Conservation (phyloP, 176 grass and related monocot genomes). For the Oryza glaberrima region DNA sequence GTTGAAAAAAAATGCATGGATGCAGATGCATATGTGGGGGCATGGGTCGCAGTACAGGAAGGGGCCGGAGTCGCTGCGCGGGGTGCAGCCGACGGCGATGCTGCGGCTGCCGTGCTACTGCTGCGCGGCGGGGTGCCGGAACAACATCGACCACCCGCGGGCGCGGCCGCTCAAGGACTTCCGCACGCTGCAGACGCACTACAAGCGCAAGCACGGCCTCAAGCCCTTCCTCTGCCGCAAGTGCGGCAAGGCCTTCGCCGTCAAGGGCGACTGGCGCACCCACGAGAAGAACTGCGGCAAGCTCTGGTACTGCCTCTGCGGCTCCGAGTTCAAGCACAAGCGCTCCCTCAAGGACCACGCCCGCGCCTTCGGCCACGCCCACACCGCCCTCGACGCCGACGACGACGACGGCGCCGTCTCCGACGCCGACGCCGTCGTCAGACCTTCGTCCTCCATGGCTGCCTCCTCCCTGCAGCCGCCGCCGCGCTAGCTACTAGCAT, state of each 20-base stretch:
- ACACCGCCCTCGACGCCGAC: slow-evolving; percentile 59
- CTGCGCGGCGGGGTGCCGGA: slow-evolving; percentile 92
- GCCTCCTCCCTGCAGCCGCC: neutral
- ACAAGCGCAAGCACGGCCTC: slow-evolving; percentile 98
- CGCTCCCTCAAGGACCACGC: slow-evolving; percentile 97
- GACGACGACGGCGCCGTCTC: slow-evolving; percentile 81
- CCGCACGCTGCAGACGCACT: slow-evolving; percentile 96
- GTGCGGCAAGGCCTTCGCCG: slow-evolving; percentile 97
- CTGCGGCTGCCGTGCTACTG: slow-evolving; percentile 94
- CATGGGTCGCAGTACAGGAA: slow-evolving; percentile 97
- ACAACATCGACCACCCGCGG: slow-evolving; percentile 97
- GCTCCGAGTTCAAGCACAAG: slow-evolving; percentile 99
- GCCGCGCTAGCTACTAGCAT: neutral
- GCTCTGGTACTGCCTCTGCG: slow-evolving; percentile 98
- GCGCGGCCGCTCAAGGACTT: slow-evolving; percentile 97
- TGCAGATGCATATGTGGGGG: slow-evolving; percentile 99
- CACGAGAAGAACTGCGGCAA: slow-evolving; percentile 99
- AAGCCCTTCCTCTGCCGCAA: slow-evolving; percentile 98
- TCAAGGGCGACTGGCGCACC: slow-evolving; percentile 96
- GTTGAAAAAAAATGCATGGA: too few relatives aligned
- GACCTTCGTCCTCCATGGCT: neutral
- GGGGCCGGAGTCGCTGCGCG: slow-evolving; percentile 90
- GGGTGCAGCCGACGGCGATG: slow-evolving; percentile 98
- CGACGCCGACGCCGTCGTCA: slow-evolving; percentile 50
- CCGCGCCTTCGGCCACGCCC: slow-evolving; percentile 80